Evolutionary conservation across 768 basidiomycete species (phyloP).

Genomic region (Tricholoma terreum): DNA sequence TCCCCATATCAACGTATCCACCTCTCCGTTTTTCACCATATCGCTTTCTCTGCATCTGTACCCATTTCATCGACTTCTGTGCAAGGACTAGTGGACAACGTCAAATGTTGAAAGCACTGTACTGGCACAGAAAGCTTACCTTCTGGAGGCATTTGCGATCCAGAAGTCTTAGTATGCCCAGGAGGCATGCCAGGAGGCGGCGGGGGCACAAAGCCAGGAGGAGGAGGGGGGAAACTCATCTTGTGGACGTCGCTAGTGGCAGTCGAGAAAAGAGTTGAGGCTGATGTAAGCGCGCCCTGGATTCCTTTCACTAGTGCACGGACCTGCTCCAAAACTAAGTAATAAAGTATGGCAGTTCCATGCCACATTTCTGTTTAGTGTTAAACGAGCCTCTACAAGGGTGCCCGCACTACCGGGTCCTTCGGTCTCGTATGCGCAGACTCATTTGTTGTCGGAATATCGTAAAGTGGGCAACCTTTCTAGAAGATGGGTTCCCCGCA

Average conservation of each 20-base stretch:
- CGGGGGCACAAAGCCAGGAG: constrained; percentile 48
- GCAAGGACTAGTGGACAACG: constrained; percentile 53
- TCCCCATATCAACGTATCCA: constrained; percentile 88
- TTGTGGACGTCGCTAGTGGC: constrained; percentile 21
- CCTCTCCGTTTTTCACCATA: constrained; percentile 91
- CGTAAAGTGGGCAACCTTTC: too few relatives aligned
- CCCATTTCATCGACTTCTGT: constrained; percentile 95
- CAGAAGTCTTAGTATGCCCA: constrained; percentile 33
- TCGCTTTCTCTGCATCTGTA: constrained; percentile 88
- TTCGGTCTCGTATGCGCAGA: too few relatives aligned
- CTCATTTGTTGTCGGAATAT: too few relatives aligned
- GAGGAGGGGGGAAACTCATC: constrained; percentile 60
- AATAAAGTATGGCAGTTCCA: too few relatives aligned
- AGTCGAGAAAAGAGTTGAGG: constrained; percentile 36
- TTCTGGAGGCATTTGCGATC: constrained; percentile 46
- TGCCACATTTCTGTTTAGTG: too few relatives aligned
- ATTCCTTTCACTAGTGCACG: constrained; percentile 31
- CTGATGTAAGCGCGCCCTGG: constrained; percentile 38
- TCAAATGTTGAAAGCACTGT: constrained; percentile 15
- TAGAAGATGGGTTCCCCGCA: too few relatives aligned
- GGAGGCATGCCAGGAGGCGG: constrained; percentile 54
- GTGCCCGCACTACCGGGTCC: too few relatives aligned
- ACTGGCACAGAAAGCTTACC: constrained; percentile 28
- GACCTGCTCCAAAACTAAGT: constrained; percentile 28
- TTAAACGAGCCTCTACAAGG: too few relatives aligned